phyloP scores from a whole-genome alignment of 805 yeast species.

The Pichia cephalocereana region DNA sequence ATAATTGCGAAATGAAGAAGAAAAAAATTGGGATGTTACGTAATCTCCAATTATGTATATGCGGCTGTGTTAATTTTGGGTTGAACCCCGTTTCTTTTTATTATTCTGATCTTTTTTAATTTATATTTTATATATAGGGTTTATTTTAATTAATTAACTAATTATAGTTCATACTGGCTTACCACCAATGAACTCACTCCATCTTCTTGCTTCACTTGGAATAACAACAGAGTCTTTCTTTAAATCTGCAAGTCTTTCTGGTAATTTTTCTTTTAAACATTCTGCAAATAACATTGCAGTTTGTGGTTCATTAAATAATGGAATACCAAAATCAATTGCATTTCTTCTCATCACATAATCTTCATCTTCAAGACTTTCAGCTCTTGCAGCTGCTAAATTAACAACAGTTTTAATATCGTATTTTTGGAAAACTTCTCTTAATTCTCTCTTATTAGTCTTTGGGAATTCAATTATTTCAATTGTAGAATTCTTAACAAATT shows the following conservation, averaged over 20 bases:
- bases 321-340: constrained; percentile 96
- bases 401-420: constrained; percentile 80
- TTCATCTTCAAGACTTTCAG: constrained; percentile 73
- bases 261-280: constrained; percentile 67
- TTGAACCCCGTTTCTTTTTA: no score
- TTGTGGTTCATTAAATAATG: constrained; percentile 93
- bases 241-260: constrained; percentile 41
- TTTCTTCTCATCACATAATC: constrained; percentile 98
- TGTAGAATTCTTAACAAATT: constrained; percentile 31
- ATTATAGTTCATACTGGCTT: constrained; percentile 54
- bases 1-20: no score
- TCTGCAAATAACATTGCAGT: constrained; percentile 82
- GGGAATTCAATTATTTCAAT: constrained; percentile 81
- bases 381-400: constrained; percentile 87
- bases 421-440: constrained; percentile 87
- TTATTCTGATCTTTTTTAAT: neutral
- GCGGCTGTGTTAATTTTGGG: no score
- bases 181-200: constrained; percentile 96
- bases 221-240: constrained; percentile 38
- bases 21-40: no score
- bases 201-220: constrained; percentile 83
- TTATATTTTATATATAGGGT: neutral
- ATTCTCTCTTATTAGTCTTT: constrained; percentile 81
- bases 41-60: no score
- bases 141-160: no score